Evolutionary conservation across 345 rosid genomes (phyloP).

Genomic region (Passiflora organensis): DNA sequence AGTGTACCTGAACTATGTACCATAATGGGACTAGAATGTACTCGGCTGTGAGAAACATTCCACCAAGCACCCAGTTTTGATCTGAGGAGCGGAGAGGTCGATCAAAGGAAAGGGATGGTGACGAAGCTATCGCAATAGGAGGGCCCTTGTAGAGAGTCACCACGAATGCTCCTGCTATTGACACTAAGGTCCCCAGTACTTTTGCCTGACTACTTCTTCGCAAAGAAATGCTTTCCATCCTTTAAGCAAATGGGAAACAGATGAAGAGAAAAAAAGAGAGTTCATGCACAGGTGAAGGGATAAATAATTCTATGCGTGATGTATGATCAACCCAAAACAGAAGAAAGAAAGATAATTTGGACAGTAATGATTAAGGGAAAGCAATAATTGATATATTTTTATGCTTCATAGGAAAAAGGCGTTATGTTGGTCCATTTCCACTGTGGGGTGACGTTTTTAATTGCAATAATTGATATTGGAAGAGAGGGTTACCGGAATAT

Average conservation of each 20-base stretch:
- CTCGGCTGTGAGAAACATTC: constrained; percentile 55
- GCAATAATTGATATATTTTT: too few relatives aligned
- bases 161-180: constrained; percentile 69
- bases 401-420: too few relatives aligned
- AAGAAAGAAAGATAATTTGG: too few relatives aligned
- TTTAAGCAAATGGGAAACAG: neutral
- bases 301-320: too few relatives aligned
- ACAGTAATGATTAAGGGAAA: too few relatives aligned
- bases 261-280: neutral
- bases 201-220: constrained; percentile 64
- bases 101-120: constrained; percentile 23
- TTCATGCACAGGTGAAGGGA: too few relatives aligned
- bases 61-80: constrained; percentile 69
- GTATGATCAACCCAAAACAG: too few relatives aligned
- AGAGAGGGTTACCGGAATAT: constrained; percentile 57
- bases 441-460: too few relatives aligned
- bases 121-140: constrained; percentile 27
- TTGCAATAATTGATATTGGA: too few relatives aligned
- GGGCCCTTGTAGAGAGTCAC: constrained; percentile 78
- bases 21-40: constrained; percentile 65
- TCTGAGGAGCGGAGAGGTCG: constrained; percentile 36
- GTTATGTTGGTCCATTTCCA: too few relatives aligned
- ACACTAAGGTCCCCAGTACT: constrained; percentile 65
- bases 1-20: constrained; percentile 81
- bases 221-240: neutral